Conservation (phyloP, 2,329 filamentous ascomycete genomes). For the Macrophomina tecta region DNA sequence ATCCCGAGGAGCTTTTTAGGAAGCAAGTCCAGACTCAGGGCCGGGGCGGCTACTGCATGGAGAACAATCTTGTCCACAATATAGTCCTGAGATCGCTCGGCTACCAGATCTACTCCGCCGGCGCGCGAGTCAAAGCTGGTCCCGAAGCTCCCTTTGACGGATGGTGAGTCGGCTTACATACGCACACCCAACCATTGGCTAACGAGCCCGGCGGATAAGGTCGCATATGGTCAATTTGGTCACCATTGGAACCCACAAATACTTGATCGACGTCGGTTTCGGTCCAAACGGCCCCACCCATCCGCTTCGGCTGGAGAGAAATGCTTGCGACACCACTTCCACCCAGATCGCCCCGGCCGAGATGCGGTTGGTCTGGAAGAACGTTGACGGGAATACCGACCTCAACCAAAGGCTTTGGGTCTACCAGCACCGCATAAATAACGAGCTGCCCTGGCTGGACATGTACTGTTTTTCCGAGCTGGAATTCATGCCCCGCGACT, state of each 20-base stretch:
- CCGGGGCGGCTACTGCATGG: slow-evolving; percentile 67
- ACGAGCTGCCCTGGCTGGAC: slow-evolving; percentile 60
- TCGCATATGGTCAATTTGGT: slow-evolving; percentile 55
- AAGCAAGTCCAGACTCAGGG: slow-evolving; percentile 58
- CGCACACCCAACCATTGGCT: slow-evolving; percentile 17
- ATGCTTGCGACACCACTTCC: slow-evolving; percentile 30
- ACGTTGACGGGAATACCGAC: slow-evolving; percentile 42
- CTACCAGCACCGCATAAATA: slow-evolving; percentile 45
- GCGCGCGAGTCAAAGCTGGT: slow-evolving; percentile 45
- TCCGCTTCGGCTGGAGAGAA: slow-evolving; percentile 46
- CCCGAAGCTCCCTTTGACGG: slow-evolving; percentile 34
- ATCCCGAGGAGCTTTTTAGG: slow-evolving; percentile 57
- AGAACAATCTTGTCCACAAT: slow-evolving; percentile 62
- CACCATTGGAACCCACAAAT: slow-evolving; percentile 41
- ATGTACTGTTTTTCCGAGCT: slow-evolving; percentile 67
- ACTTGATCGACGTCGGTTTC: slow-evolving; percentile 53
- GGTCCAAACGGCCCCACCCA: slow-evolving; percentile 45
- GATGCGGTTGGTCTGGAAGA: slow-evolving; percentile 42
- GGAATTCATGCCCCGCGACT: slow-evolving; percentile 44
- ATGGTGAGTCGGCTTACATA: slow-evolving; percentile 35
- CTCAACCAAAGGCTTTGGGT: slow-evolving; percentile 51
- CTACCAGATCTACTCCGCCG: slow-evolving; percentile 51
- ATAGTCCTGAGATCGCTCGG: slow-evolving; percentile 59
- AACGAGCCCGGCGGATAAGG: slow-evolving; percentile 34
- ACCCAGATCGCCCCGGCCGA: slow-evolving; percentile 41